Conservation (phyloP, 2,329 filamentous ascomycete genomes). For the Bipolaris zeicola region DNA sequence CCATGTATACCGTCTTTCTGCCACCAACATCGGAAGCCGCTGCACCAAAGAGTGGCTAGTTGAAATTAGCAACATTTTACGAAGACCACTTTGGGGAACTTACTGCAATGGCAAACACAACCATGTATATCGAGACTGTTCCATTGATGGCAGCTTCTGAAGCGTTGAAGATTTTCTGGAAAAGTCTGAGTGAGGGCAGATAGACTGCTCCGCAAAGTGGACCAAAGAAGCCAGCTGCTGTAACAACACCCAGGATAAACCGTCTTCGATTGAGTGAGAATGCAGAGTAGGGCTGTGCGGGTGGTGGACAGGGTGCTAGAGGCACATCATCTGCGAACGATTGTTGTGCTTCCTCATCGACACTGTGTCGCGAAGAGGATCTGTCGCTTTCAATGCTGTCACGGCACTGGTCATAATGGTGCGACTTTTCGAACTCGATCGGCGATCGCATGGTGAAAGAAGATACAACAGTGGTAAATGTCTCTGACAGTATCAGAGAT, state of each 20-base stretch:
- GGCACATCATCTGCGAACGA: constrained; percentile 15
- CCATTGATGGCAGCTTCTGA: constrained; percentile 49
- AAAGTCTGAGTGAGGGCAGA: constrained; percentile 50
- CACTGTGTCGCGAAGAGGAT: constrained; percentile 20
- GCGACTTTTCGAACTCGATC: constrained; percentile 32
- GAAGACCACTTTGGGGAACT: neutral
- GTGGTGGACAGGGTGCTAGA: constrained; percentile 15
- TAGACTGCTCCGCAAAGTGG: constrained; percentile 55
- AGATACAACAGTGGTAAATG: neutral
- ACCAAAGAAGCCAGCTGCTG: constrained; percentile 51
- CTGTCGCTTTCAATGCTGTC: constrained; percentile 32
- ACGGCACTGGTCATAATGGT: constrained; percentile 27
- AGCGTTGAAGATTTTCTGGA: constrained; percentile 46
- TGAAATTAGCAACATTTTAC: constrained; percentile 8
- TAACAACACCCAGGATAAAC: constrained; percentile 50
- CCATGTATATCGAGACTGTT: constrained; percentile 55
- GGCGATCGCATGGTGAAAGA: constrained; percentile 28
- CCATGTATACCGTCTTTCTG: constrained; percentile 50
- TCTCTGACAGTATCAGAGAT: neutral
- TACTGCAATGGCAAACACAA: constrained; percentile 50
- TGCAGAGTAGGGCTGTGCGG: constrained; percentile 45
- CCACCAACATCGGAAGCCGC: constrained; percentile 50
- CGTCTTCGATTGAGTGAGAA: constrained; percentile 45
- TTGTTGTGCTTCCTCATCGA: constrained; percentile 19
- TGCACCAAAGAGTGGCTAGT: constrained; percentile 50